These are phyloP conservation scores for Mortierella sp. DNA, from an alignment of 371 early-diverging fungal genomes.

Conservation along the genomic window DNA sequence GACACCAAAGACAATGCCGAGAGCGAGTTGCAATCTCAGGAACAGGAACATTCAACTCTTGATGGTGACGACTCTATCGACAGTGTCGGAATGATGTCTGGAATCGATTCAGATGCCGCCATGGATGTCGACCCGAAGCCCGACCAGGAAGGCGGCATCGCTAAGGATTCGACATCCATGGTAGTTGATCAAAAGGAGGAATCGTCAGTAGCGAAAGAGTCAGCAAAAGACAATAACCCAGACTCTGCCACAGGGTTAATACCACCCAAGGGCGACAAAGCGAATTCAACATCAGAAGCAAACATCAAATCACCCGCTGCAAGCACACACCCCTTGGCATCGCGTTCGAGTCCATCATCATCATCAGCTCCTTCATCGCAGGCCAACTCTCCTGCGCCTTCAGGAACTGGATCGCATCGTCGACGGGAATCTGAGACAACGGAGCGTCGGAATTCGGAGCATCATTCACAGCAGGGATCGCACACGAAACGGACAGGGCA, in stretches of 20 bases:
- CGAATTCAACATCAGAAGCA: constrained; percentile 6
- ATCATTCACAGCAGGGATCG: constrained; percentile 21
- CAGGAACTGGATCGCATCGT: constrained; percentile 14
- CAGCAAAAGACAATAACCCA: background rate
- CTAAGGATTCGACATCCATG: background rate
- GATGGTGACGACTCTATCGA: background rate
- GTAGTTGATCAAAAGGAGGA: background rate
- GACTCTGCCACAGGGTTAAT: background rate
- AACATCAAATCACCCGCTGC: constrained; percentile 15
- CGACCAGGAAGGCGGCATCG: background rate
- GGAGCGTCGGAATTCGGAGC: constrained; percentile 16
- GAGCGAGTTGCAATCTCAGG: background rate
- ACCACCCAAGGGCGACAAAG: background rate
- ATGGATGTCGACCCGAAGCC: constrained; percentile 26
- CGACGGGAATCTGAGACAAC: constrained; percentile 26
- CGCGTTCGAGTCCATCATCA: constrained; percentile 18
- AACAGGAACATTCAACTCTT: constrained; percentile 7
- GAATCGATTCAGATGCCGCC: background rate
- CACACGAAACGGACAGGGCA: constrained; percentile 31
- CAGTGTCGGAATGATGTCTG: background rate
- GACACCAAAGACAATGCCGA: background rate
- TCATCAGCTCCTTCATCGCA: constrained; percentile 19
- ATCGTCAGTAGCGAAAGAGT: background rate
- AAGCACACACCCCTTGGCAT: background rate
- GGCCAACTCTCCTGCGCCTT: constrained; percentile 13